Conservation (phyloP, 2,329 filamentous ascomycete species). For the Ophiostoma fasciatum region DNA sequence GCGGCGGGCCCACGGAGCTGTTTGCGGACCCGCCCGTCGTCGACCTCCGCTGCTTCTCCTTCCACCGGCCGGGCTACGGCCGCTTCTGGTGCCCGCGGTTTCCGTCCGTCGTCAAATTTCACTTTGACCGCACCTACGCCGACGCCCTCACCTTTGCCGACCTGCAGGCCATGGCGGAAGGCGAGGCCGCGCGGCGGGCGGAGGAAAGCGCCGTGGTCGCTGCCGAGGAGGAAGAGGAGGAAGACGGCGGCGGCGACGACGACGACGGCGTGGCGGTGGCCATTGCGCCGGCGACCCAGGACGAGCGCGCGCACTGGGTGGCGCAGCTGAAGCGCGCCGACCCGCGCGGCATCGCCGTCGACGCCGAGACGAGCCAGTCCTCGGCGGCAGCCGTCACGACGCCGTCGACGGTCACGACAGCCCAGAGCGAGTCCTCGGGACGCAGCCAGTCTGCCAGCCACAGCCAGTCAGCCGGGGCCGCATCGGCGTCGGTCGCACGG, state of each 20-base stretch:
- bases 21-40: constrained; percentile 64
- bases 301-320: constrained; percentile 33
- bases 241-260: not conserved
- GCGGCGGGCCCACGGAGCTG: constrained; percentile 29
- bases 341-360: constrained; percentile 26
- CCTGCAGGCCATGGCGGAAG: constrained; percentile 46
- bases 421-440: not conserved
- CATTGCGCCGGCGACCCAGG: not conserved
- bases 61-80: constrained; percentile 55
- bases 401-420: constrained; percentile 5
- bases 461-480: not conserved
- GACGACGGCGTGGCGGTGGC: not conserved
- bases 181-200: constrained; percentile 17
- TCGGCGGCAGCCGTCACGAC: constrained; percentile 10
- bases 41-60: constrained; percentile 67
- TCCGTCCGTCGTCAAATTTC: constrained; percentile 60
- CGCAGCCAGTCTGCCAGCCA: too few relatives aligned
- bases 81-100: constrained; percentile 64
- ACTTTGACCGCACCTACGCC: constrained; percentile 55
- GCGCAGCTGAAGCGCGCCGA: constrained; percentile 42
- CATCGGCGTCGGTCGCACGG: not conserved
- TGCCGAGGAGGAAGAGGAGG: not conserved
- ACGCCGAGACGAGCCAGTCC: constrained; percentile 30
- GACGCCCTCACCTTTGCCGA: constrained; percentile 57
- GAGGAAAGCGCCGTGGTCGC: not conserved